These are phyloP conservation scores for Sporobolomyces pararoseus DNA, from an alignment of 768 basidiomycete genomes.

Conservation along the genomic window DNA sequence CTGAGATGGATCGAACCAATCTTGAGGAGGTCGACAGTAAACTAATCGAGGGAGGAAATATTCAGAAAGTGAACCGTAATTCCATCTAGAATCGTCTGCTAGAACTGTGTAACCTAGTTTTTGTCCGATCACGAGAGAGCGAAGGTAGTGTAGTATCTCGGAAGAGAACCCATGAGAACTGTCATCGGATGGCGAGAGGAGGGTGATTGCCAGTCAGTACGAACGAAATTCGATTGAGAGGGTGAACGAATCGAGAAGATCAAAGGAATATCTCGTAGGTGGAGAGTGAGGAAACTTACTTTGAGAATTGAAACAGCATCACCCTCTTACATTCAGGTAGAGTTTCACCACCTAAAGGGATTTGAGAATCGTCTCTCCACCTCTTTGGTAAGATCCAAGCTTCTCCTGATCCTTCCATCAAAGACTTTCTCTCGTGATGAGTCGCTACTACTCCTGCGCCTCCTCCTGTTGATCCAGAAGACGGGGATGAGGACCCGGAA, in stretches of 20 bases:
- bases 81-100: conserved; percentile 36
- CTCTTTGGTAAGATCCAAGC: conserved; percentile 31
- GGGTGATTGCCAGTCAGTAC: no score
- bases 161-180: conserved; percentile 34
- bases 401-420: conserved; percentile 24
- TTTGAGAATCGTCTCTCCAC: conserved; percentile 14
- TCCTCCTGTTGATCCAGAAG: no score
- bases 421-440: conserved; percentile 7
- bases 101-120: conserved; percentile 41
- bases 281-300: conserved; percentile 6
- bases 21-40: conserved; percentile 33
- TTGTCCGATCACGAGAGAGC: conserved; percentile 25
- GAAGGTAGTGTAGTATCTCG: conserved; percentile 35
- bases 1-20: conserved; percentile 29
- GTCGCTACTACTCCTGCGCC: no score
- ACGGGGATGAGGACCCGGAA: background rate
- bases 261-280: no score
- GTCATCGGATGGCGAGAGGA: background rate
- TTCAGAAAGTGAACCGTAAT: conserved; percentile 28
- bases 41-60: conserved; percentile 38
- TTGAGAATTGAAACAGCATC: conserved; percentile 31
- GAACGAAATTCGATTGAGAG: no score
- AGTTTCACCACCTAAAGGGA: conserved; percentile 18
- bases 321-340: conserved; percentile 36
- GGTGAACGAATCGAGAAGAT: background rate